Evolutionary conservation across 805 yeast genomes (phyloP).

Genomic region (Candida qinlingensis): DNA sequence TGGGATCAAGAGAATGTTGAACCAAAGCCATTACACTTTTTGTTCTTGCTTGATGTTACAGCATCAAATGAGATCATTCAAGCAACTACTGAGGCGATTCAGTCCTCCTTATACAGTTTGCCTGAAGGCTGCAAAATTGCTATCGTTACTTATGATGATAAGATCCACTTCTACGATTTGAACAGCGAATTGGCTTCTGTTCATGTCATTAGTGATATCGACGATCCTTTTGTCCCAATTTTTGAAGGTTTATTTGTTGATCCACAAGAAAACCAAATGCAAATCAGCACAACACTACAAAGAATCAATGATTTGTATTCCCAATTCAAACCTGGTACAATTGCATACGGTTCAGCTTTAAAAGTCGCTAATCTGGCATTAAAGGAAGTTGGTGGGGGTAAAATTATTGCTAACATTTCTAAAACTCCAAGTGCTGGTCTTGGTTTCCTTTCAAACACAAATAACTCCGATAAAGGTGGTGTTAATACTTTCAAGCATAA

Average conservation of each 20-base stretch:
- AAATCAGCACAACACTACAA: conserved; percentile 64
- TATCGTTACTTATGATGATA: conserved; percentile 70
- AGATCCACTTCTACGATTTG: conserved; percentile 68
- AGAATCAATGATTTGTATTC: conserved; percentile 45
- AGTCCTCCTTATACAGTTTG: conserved; percentile 38
- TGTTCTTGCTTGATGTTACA: conserved; percentile 70
- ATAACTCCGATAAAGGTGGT: conserved; percentile 35
- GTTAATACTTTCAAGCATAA: conserved; percentile 46
- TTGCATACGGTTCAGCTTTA: conserved; percentile 77
- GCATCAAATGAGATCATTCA: conserved; percentile 56
- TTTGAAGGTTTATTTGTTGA: conserved; percentile 73
- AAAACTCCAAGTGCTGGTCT: conserved; percentile 78
- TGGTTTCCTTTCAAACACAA: conserved; percentile 47
- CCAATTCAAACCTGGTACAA: conserved; percentile 42
- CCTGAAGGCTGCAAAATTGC: conserved; percentile 41
- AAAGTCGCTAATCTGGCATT: conserved; percentile 62
- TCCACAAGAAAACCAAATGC: conserved; percentile 57
- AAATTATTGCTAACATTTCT: conserved; percentile 63
- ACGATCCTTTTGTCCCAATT: conserved; percentile 80
- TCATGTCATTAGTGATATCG: conserved; percentile 61
- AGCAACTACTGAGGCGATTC: conserved; percentile 65
- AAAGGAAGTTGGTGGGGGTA: conserved; percentile 72
- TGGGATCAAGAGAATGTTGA: conserved; percentile 40
- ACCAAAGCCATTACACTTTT: conserved; percentile 54
- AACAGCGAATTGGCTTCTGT: conserved; percentile 50